These are phyloP conservation scores for Xanthoconium purpureum DNA, from an alignment of 768 basidiomycete species.

Conservation along the genomic window DNA sequence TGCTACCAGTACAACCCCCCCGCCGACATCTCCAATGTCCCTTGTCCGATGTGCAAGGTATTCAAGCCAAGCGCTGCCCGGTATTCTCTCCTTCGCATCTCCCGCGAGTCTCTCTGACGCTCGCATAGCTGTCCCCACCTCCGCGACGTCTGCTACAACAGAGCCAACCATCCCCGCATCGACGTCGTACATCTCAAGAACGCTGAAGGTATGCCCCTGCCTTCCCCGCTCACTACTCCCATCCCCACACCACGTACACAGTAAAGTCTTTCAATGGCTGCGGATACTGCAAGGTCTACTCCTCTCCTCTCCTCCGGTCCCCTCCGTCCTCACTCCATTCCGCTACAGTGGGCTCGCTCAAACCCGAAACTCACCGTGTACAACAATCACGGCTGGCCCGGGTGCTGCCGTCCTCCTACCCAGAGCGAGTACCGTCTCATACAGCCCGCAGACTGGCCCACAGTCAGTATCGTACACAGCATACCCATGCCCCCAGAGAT, in stretches of 20 bases:
- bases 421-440: constrained; percentile 59
- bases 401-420: constrained; percentile 79
- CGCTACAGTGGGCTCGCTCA: constrained; percentile 64
- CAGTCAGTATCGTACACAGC: constrained; percentile 72
- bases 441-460: constrained; percentile 73
- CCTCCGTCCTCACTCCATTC: constrained; percentile 26
- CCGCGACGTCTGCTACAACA: constrained; percentile 73
- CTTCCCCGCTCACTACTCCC: neutral
- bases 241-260: constrained; percentile 31
- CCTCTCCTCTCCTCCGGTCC: constrained; percentile 14
- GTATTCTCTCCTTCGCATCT: constrained; percentile 34
- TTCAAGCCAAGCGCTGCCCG: constrained; percentile 59
- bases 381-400: constrained; percentile 81
- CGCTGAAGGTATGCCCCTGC: constrained; percentile 65
- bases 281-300: constrained; percentile 81
- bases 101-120: constrained; percentile 17
- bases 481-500: constrained; percentile 72
- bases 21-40: constrained; percentile 58
- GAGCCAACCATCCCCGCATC: constrained; percentile 67
- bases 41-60: constrained; percentile 85
- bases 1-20: constrained; percentile 70
- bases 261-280: constrained; percentile 83
- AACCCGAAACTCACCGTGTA: constrained; percentile 56
- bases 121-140: constrained; percentile 68
- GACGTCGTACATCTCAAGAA: constrained; percentile 81